Base-by-base conservation (phyloP, 2,329 filamentous ascomycete species). In the Xylaria sp. region DNA sequence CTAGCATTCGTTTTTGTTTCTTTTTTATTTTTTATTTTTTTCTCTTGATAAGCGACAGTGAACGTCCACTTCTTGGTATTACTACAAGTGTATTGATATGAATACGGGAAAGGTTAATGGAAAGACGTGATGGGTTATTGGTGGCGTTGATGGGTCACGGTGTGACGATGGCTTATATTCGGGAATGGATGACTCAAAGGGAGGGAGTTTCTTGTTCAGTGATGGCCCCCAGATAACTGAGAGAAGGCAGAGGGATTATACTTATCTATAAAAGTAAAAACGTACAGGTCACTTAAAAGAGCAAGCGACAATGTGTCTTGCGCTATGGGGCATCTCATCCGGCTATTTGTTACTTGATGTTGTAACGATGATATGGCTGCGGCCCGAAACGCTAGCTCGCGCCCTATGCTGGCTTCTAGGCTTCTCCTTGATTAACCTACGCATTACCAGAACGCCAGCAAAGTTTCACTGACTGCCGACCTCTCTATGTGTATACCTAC, bases 1-100 rank as follows among this genome's bases (percentile, higher is more conserved):
- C 10, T 63, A 6, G 32, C 15, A 39, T 39, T 39, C 13, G 36
- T 39, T 39, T 36, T 39, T 39, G 13, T 39, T 39, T 39, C 36
- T 39, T 15, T 39, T n/a, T n/a, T n/a, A n/a, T n/a, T 20, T 52
- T 18, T 13, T 8, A 32, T 50, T 46, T 23, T 46, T 30, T 30
- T n/a, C 20, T n/a, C 13, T 10, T 50, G 2, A 25, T 8, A 30
- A 50, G 46, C 46, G 46, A 30, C 15, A 3, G 5, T 52, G 15
- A 10, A 52, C 20, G 30, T 46, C 25, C 9, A 2, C 23, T 66
- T 30, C 39, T 62, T 23, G 34, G 45, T 43, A 59, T 52, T 45
- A 4, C 52, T 45, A 41, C 13, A 4, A 8, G n/a, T 58, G n/a
- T 58, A 57, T 50, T 50, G 41, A 28, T 41, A 50, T 57, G 60